A percentile compares a stretch with the other conserved stretches of the same genome.
phyloP scores from a whole-genome alignment of 495 filamentous ascomycete genomes.

The Choiromyces venosus region DNA sequence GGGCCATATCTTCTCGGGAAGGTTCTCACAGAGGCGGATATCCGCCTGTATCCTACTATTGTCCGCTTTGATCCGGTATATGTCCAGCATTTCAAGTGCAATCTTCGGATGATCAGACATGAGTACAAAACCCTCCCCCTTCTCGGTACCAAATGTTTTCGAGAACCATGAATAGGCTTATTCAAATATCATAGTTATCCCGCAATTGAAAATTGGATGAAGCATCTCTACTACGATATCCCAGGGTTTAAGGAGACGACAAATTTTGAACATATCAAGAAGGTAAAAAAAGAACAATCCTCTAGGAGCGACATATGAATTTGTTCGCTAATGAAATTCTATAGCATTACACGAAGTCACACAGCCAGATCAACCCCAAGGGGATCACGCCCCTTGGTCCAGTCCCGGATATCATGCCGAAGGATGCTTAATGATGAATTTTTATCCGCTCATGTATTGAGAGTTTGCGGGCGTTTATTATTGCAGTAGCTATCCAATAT shows the following conservation, averaged over 20 bases:
- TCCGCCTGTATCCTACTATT: slow-evolving; percentile 76
- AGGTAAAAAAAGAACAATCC: slow-evolving; percentile 46
- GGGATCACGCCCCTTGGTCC: slow-evolving; percentile 63
- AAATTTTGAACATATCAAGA: slow-evolving; percentile 59
- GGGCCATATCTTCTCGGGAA: slow-evolving; percentile 65
- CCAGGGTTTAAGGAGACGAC: slow-evolving; percentile 66
- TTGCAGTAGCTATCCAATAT: not conserved
- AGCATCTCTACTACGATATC: slow-evolving; percentile 65
- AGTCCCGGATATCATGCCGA: slow-evolving; percentile 54
- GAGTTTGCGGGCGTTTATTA: not conserved
- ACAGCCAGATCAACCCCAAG: slow-evolving; percentile 57
- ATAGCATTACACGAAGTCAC: slow-evolving; percentile 51
- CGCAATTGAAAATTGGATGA: slow-evolving; percentile 61
- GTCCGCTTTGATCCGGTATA: slow-evolving; percentile 83
- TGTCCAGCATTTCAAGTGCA: slow-evolving; percentile 93
- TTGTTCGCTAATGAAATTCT: slow-evolving; percentile 12
- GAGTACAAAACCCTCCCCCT: slow-evolving; percentile 50
- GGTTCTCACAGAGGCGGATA: slow-evolving; percentile 70
- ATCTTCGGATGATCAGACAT: slow-evolving; percentile 72
- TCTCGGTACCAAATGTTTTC: not conserved
- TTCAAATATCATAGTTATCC: slow-evolving; percentile 55
- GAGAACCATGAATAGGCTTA: slow-evolving; percentile 15
- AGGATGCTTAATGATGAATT: slow-evolving; percentile 6
- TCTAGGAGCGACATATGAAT: slow-evolving; percentile 2
- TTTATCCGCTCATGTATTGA: not conserved